phyloP scores from a whole-genome alignment of 2,329 filamentous ascomycete genomes.

The Colletotrichum lentis region DNA sequence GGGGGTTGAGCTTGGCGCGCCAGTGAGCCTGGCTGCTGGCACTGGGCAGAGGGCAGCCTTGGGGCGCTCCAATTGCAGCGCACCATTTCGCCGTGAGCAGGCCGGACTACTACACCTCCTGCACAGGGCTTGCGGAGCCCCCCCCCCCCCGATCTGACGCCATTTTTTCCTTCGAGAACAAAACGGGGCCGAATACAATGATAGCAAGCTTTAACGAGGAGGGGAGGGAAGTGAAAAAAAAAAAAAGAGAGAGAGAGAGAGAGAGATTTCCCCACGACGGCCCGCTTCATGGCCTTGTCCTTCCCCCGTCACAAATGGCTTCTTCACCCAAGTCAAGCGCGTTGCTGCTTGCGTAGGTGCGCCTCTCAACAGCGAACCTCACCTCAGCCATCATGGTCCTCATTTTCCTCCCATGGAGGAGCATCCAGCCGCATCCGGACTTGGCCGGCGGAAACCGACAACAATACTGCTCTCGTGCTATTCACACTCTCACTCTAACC shows the following conservation, averaged over 20 bases:
- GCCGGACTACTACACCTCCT: not conserved
- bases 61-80: constrained; percentile 1
- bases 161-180: constrained; percentile 37
- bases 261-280: constrained; percentile 33
- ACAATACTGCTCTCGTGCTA: not conserved
- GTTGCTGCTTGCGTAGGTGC: not conserved
- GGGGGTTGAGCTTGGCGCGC: constrained; percentile 14
- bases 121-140: constrained; percentile 8
- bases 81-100: not conserved
- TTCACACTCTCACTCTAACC: not conserved
- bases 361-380: not conserved
- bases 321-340: not conserved
- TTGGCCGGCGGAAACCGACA: constrained; percentile 19
- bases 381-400: constrained; percentile 30
- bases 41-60: not conserved
- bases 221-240: too few species aligned
- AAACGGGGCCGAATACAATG: constrained; percentile 13
- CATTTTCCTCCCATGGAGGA: constrained; percentile 12
- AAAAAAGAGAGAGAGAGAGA: too few species aligned
- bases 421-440: constrained; percentile 25
- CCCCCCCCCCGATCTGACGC: constrained; percentile 29
- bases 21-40: constrained; percentile 15
- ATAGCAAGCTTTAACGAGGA: not conserved
- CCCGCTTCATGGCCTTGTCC: not conserved
- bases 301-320: not conserved